Evolutionary conservation across 495 filamentous ascomycete genomes (phyloP), one percentile per base, ranked within the genome.

Genomic region (Staphylotrichum tortipilum): DNA sequence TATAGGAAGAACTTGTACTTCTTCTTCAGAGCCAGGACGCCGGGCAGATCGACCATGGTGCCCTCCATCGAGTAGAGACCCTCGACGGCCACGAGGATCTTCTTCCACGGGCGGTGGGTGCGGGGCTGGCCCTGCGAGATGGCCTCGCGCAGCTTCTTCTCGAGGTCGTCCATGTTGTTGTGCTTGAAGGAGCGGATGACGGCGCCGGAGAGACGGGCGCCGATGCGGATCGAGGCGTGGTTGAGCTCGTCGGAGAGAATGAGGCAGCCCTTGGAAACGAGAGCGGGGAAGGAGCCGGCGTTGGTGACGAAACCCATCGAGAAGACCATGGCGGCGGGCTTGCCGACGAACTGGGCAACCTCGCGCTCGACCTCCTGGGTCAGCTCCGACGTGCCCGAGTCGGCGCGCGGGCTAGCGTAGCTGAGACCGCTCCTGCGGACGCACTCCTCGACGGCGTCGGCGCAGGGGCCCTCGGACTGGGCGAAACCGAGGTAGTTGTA

Each of bases 401-500:
- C 92, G 22, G 76, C 78, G 43, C 91, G 82, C 21, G 89, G 80
- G 62, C 90, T 95, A 53, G 79, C 80, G 47, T 83, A 72, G 59
- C 78, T 83, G 56, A 95, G 80, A 26, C 90, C 89, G 54, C 92
- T 89, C 63, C 84, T 88, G 63, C 81, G 82, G 53, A 94, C 81
- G 31, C 76, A 74, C 21, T 90, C 85, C 69, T 97, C 92, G 6
- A 91, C 88, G 21, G 86, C 81, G 68, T 97, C 94, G 23, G 94
- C 94, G 65, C 94, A 97, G 31, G 91, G 91, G 14, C 92, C 92
- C 60, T 95, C 89, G 1, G 92, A 97, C 67, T 98, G 94, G 49
- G 92, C 92, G 62, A 98, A 98, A 23, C 92, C 92, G 7, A 98
- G 86, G 58, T 98, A 98, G 62, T 98, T 98, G 77, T 98, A 98